Conservation (phyloP, 768 basidiomycete genomes). For the Trametes elegans region DNA sequence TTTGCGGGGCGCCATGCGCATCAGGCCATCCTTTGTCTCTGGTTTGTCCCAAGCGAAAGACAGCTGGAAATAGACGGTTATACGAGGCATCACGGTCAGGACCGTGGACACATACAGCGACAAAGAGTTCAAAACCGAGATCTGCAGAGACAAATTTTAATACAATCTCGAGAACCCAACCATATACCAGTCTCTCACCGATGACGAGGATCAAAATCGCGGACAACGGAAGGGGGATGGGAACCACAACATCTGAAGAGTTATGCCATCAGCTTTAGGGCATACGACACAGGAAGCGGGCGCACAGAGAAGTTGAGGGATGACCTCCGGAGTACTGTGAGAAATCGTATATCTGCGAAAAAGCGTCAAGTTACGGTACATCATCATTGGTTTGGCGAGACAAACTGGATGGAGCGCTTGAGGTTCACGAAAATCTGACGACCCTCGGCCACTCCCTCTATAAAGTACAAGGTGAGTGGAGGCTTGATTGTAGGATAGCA, state of each 20-base stretch:
- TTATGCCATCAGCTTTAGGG: neutral
- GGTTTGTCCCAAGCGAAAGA: conserved; percentile 75
- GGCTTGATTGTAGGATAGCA: neutral
- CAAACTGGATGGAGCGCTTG: conserved; percentile 66
- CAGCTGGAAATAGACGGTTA: conserved; percentile 34
- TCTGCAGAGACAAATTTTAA: conserved; percentile 36
- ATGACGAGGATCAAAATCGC: conserved; percentile 72
- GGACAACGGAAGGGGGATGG: conserved; percentile 61
- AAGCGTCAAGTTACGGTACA: neutral
- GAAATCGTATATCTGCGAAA: conserved; percentile 53
- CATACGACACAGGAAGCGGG: neutral
- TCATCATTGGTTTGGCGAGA: neutral
- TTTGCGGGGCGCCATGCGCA: conserved; percentile 66
- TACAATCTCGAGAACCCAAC: neutral
- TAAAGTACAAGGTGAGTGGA: neutral
- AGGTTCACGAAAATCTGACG: conserved; percentile 69
- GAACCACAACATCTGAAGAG: conserved; percentile 58
- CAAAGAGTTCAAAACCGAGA: conserved; percentile 68
- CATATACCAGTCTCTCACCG: conserved; percentile 37
- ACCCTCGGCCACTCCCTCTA: conserved; percentile 67
- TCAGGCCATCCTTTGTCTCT: conserved; percentile 61
- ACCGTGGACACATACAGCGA: conserved; percentile 47
- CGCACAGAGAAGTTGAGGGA: conserved; percentile 66
- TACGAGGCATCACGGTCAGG: too few relatives aligned
- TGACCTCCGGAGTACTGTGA: conserved; percentile 68